Conservation (phyloP, 139 green algal genomes). For the Chlorella sp. region DNA sequence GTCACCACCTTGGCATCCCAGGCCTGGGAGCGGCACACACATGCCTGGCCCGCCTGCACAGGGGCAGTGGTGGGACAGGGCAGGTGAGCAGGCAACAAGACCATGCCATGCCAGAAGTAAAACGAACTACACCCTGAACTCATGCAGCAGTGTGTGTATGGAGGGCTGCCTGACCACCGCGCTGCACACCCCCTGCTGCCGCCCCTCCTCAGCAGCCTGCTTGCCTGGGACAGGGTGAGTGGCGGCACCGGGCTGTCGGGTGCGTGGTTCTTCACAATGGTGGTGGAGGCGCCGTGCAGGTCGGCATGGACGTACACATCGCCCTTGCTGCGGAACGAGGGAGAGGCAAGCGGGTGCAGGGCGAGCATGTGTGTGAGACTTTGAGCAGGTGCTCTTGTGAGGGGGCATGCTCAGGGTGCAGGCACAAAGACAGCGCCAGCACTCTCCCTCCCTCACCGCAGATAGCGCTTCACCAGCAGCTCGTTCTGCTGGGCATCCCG, state of each 20-base stretch:
- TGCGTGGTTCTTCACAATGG: slow-evolving; percentile 86
- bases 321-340: slow-evolving; percentile 41
- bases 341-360: background rate
- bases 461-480: slow-evolving; percentile 91
- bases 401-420: too few species aligned
- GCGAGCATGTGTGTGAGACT: background rate
- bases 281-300: slow-evolving; percentile 92
- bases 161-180: too few species aligned
- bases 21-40: slow-evolving; percentile 87
- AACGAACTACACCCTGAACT: too few species aligned
- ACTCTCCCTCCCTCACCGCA: slow-evolving; percentile 32
- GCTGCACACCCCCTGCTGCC: too few species aligned
- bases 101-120: too few species aligned
- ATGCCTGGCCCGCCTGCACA: slow-evolving; percentile 84
- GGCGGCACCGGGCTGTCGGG: slow-evolving; percentile 71
- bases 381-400: background rate
- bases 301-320: slow-evolving; percentile 96
- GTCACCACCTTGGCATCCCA: slow-evolving; percentile 96
- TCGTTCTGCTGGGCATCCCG: slow-evolving; percentile 97
- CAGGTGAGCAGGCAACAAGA: background rate
- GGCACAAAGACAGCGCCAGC: background rate
- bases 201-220: background rate
- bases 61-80: too few species aligned
- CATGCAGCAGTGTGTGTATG: too few species aligned
- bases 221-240: slow-evolving; percentile 69